These are phyloP conservation scores for Corchorus capsularis DNA, from an alignment of 345 rosid species.

Conservation along the genomic window DNA sequence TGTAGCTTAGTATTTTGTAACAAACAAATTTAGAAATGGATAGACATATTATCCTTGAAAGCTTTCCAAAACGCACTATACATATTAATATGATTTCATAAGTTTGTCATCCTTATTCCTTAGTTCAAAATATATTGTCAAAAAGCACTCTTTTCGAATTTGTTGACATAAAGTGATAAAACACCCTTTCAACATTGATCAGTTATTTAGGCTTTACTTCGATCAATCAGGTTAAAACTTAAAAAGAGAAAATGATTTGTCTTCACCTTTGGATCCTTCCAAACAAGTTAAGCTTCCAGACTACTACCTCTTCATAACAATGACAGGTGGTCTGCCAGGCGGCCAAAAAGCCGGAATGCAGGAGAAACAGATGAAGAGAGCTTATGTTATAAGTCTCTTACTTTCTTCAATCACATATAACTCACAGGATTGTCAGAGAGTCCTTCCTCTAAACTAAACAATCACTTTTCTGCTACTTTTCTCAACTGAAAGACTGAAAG, in stretches of 20 bases:
- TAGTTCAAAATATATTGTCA: background rate
- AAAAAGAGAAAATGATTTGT: conserved; percentile 2
- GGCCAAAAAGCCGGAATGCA: conserved; percentile 32
- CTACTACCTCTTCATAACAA: conserved; percentile 19
- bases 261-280: conserved; percentile 19
- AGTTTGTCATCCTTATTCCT: background rate
- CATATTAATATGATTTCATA: background rate
- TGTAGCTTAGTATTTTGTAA: background rate
- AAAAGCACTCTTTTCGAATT: background rate
- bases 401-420: conserved; percentile 19
- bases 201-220: background rate
- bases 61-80: background rate
- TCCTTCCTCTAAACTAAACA: background rate
- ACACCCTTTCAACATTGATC: background rate
- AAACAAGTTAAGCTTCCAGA: conserved; percentile 16
- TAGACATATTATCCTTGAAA: background rate
- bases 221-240: background rate
- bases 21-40: background rate
- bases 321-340: conserved; percentile 56
- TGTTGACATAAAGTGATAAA: background rate
- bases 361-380: conserved; percentile 20
- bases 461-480: conserved; percentile 8
- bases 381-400: conserved; percentile 8
- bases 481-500: background rate
- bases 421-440: conserved; percentile 5